Evolutionary conservation across 306 rosid genomes (phyloP), one percentile per base, ranked within the genome.

Genomic region (Ziziphus jujuba): DNA sequence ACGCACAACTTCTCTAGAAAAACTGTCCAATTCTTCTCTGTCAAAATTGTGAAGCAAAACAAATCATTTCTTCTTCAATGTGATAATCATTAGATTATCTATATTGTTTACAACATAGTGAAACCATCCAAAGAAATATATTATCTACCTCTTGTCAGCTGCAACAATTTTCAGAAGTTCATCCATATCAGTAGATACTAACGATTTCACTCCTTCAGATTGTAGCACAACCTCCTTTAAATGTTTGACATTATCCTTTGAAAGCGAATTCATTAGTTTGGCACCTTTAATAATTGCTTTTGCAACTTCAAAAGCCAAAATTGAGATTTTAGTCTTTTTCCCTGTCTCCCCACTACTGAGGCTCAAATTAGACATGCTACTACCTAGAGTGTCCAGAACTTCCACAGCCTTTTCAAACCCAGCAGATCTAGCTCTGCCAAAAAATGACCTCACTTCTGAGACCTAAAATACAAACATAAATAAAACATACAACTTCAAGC

Each of bases 251-350:
- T 72, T 85, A 80, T 75, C 91, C 71, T 81, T 77, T 19, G 96
- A 90, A 59, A 90, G 88, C 71, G 96, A 90, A 56, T 87, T 91
- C 91, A 87, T 85, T 77, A 90, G 77, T 70, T 81, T 87, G 68
- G 88, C 79, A 50, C 96, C 96, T 80, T 83, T 90, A 43, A 90
- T 89, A 73, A 90, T 78, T 60, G 96, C 87, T 72, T 90, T 90
- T 31, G 95, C 95, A 77, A 90, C 91, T 81, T 90, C 96, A 62
- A 90, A 90, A 67, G 95, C 89, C 84, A 90, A 85, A 76, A 90
- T 87, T 69, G 85, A 78, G 81, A 90, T 87, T 72, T 87, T 75
- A 75, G 60, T 85, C 70, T 91, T 89, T 80, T 85, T 90, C 22
- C 81, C 83, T 63, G 86, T 56, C 59, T 79, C 84, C 25, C 89